Percentiles rank a stretch among this genome's conserved stretches.
These are phyloP conservation scores for sorghum (Sorghum bicolor) DNA, from an alignment of 176 grass and related monocot genomes.

Conservation along the genomic window Sorghum_bicolor_NCBIv3 NC_012871.2:74594001-74594500, in stretches of 20 bases:
- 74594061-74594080: constrained; percentile 8
- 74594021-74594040: too few species aligned
- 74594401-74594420: too few species aligned
- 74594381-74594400: too few species aligned
- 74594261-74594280: not conserved
- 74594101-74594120: constrained; percentile 92
- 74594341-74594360: too few species aligned
- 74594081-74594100: constrained; percentile 81
- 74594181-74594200: constrained; percentile 64
- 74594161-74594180: constrained; percentile 58
- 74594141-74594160: constrained; percentile 59
- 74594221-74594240: constrained; percentile 49
- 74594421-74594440: too few species aligned
- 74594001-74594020: too few species aligned
- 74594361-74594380: too few species aligned
- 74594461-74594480: not conserved
- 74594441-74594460: too few species aligned
- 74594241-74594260: constrained; percentile 43
- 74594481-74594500: not conserved
- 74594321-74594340: too few species aligned
- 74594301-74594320: too few species aligned
- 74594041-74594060: not conserved
- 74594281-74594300: too few species aligned
- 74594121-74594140: constrained; percentile 58
- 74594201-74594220: constrained; percentile 36